Evolutionary conservation across 768 basidiomycete species (phyloP).

Genomic region (Collybia nuda): DNA sequence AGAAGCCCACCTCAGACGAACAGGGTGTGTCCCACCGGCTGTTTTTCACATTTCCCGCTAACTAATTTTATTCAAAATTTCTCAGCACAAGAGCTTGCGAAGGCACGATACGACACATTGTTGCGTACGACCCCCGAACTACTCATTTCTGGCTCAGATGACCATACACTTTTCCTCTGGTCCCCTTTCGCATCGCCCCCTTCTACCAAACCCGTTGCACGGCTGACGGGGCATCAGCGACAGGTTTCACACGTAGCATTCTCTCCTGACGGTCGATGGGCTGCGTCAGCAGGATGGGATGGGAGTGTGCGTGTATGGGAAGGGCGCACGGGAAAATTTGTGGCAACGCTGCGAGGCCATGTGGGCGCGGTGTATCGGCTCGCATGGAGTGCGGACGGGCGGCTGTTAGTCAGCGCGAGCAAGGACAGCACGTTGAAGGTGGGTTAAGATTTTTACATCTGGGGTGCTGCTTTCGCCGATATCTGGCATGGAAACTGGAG

Average conservation of each 20-base stretch:
- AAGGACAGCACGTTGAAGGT: slow-evolving; percentile 97
- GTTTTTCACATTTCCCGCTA: neutral
- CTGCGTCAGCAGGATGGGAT: slow-evolving; percentile 91
- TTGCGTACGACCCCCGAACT: slow-evolving; percentile 71
- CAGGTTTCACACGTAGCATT: slow-evolving; percentile 94
- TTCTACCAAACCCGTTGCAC: slow-evolving; percentile 47
- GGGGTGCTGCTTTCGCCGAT: neutral
- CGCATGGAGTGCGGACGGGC: slow-evolving; percentile 92
- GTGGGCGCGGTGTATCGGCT: slow-evolving; percentile 93
- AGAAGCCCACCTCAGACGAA: slow-evolving; percentile 74
- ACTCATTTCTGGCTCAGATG: slow-evolving; percentile 94
- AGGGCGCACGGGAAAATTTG: slow-evolving; percentile 78
- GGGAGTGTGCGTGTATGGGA: slow-evolving; percentile 82
- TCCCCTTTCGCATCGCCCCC: slow-evolving; percentile 64
- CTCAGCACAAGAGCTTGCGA: slow-evolving; percentile 75
- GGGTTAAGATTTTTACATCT: slow-evolving; percentile 15
- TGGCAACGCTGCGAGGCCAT: slow-evolving; percentile 89
- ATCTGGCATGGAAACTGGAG: neutral
- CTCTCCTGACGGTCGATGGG: slow-evolving; percentile 90
- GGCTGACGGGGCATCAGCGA: slow-evolving; percentile 92
- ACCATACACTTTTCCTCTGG: slow-evolving; percentile 98
- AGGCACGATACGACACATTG: slow-evolving; percentile 74
- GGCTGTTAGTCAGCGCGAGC: slow-evolving; percentile 90
- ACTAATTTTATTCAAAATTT: neutral
- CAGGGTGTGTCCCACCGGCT: slow-evolving; percentile 55